Evolutionary conservation across 2,329 filamentous ascomycete genomes (phyloP).

Genomic region (Phaeosphaeriaceae sp.): DNA sequence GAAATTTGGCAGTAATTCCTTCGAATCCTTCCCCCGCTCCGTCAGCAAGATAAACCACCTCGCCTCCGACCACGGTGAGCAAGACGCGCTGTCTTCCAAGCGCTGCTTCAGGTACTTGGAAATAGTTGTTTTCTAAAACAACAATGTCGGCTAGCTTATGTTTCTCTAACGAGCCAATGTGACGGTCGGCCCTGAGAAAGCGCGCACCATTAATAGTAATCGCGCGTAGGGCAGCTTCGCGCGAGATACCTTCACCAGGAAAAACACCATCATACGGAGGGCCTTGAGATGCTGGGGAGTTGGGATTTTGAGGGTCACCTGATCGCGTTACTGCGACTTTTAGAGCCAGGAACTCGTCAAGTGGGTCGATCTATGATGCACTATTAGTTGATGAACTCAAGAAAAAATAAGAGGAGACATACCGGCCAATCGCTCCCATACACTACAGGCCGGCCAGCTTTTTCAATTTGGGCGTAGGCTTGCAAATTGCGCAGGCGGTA

Average conservation of each 20-base stretch:
- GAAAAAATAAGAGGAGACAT: background rate
- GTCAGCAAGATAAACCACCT: conserved; percentile 5
- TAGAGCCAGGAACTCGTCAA: conserved; percentile 5
- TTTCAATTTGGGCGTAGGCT: conserved; percentile 7
- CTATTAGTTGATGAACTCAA: background rate
- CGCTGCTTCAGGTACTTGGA: conserved; percentile 4
- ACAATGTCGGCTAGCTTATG: conserved; percentile 6
- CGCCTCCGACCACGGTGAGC: conserved; percentile 4
- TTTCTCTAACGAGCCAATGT: conserved; percentile 5
- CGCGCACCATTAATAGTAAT: conserved; percentile 6
- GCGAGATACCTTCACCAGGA: conserved; percentile 4
- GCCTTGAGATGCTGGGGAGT: conserved; percentile 5
- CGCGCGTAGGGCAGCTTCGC: conserved; percentile 4
- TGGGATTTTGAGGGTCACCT: conserved; percentile 3
- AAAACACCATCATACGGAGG: conserved; percentile 1
- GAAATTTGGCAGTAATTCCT: conserved; percentile 3
- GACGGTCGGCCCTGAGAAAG: background rate
- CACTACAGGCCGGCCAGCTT: conserved; percentile 1
- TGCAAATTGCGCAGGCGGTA: conserved; percentile 5
- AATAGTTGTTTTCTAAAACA: conserved; percentile 6
- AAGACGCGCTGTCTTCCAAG: conserved; percentile 1
- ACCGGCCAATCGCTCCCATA: conserved; percentile 9
- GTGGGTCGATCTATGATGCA: background rate
- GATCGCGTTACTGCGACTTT: conserved; percentile 5
- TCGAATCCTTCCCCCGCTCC: conserved; percentile 1